Base-by-base conservation (phyloP, 148 eudicot genomes). In the Mesembryanthemum crystallinum region DNA sequence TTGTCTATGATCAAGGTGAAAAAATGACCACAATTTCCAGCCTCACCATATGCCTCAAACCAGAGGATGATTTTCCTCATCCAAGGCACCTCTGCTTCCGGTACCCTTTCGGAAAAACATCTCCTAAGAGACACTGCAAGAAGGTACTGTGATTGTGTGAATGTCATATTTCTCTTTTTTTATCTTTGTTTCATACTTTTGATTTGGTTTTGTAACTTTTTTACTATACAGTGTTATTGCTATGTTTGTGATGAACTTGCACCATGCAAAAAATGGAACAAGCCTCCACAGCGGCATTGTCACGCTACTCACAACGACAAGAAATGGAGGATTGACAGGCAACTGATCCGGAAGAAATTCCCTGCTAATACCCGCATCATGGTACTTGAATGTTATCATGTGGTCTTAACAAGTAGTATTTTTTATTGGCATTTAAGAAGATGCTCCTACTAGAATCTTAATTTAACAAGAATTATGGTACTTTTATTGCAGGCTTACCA, bases 171-270 rank as follows among this genome's bases (percentile, higher is more conserved):
- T 18, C 28, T 12, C 3, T 4, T 45, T 27, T 35, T 28, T 25
- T 43, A 1, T 2, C 52, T 0, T 20, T 30, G n/a, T n/a, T 23
- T 32, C 27, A 58, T 74, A 30, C 3, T 55, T 3, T 10, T 15
- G 18, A 13, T 45, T 8, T 23, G 28, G 3, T 45, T 45, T 2
- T 35, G 3, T 32, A 21, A 6, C 11, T 25, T 23, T n/a, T 45
- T 25, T 23, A 3, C 25, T 47, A 2, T 18, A 52, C 59, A 77
- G 80, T 77, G 80, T 43, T 69, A 69, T 32, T 77, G 80, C 25
- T 77, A 70, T 33, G 69, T 70, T 49, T 77, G 75, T 70, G 80
- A 77, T 49, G 49, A 69, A 57, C n/a, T 69, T 30, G 80, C 80
- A 3, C 80, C 80, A 7, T 77, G 80, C 62, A 77, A 77, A 35